These are phyloP conservation scores for Colletotrichum orbiculare DNA, from an alignment of 2,329 filamentous ascomycete species.

Conservation along the genomic window DNA sequence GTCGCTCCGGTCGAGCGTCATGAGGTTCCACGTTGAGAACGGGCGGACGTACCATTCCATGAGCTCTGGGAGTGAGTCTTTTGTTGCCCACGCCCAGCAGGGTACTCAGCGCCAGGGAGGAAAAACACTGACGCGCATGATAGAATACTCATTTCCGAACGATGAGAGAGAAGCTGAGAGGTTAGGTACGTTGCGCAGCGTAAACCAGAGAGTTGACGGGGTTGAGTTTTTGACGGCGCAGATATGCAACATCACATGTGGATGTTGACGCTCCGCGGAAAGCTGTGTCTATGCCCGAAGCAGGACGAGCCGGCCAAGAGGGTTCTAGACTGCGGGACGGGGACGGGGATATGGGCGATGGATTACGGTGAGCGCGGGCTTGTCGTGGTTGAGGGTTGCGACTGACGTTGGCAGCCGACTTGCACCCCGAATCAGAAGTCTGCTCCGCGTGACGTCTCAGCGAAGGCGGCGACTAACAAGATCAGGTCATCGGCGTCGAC, in stretches of 20 bases:
- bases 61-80: conserved; percentile 42
- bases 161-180: conserved; percentile 45
- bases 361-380: conserved; percentile 27
- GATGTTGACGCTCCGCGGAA: conserved; percentile 45
- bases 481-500: conserved; percentile 45
- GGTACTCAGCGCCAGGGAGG: too few relatives aligned
- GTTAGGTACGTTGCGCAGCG: conserved; percentile 29
- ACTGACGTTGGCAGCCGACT: conserved; percentile 38
- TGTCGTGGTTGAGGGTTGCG: not conserved
- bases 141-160: conserved; percentile 44
- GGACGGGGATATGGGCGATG: conserved; percentile 38
- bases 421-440: conserved; percentile 41
- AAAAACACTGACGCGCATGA: not conserved
- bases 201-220: not conserved
- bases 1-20: conserved; percentile 32
- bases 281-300: conserved; percentile 44
- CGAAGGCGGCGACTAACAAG: not conserved
- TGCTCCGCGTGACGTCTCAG: not conserved
- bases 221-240: conserved; percentile 5
- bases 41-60: conserved; percentile 37
- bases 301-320: conserved; percentile 37
- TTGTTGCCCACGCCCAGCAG: not conserved
- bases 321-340: conserved; percentile 38
- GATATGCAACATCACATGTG: conserved; percentile 52
- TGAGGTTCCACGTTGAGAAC: conserved; percentile 34